Conservation (phyloP, 2,329 filamentous ascomycete species). For the Ophiostoma pallidulum region DNA sequence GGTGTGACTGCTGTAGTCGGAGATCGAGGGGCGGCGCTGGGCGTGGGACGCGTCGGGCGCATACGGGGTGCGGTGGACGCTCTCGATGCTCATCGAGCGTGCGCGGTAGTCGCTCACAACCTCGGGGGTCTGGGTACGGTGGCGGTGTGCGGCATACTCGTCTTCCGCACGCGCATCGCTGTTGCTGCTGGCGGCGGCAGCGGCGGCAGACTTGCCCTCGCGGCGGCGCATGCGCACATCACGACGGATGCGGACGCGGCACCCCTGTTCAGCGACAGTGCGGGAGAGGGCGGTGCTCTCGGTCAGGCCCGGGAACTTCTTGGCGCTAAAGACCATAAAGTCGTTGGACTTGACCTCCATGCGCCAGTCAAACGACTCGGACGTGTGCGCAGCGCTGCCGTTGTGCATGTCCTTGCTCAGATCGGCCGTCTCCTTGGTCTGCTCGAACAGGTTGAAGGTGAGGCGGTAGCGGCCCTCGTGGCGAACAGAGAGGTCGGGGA, state of each 20-base stretch:
- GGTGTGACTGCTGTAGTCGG: slow-evolving; percentile 21
- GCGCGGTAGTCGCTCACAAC: slow-evolving; percentile 20
- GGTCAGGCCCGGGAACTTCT: slow-evolving; percentile 92
- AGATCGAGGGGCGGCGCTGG: slow-evolving; percentile 25
- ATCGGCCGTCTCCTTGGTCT: slow-evolving; percentile 78
- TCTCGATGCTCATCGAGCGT: slow-evolving; percentile 26
- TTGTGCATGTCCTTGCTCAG: slow-evolving; percentile 48
- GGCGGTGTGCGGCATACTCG: slow-evolving; percentile 23
- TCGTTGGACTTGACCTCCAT: slow-evolving; percentile 81
- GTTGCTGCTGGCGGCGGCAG: slow-evolving; percentile 2
- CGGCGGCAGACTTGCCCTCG: slow-evolving; percentile 33
- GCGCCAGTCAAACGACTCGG: slow-evolving; percentile 64
- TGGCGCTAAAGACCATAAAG: slow-evolving; percentile 89
- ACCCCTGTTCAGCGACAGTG: slow-evolving; percentile 90
- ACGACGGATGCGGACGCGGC: slow-evolving; percentile 87
- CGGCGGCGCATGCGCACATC: slow-evolving; percentile 47
- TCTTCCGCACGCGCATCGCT: slow-evolving; percentile 19
- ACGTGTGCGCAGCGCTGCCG: slow-evolving; percentile 24
- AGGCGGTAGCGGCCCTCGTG: slow-evolving; percentile 92
- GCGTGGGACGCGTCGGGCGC: slow-evolving; percentile 17
- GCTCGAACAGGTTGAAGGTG: slow-evolving; percentile 87
- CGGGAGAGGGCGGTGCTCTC: slow-evolving; percentile 85
- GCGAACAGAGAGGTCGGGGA: slow-evolving; percentile 89
- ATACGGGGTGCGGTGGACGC: slow-evolving; percentile 24
- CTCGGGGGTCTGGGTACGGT: slow-evolving; percentile 27